Base-by-base conservation (phyloP, 2,329 filamentous ascomycete species). In the Achaetomium macrosporum region DNA sequence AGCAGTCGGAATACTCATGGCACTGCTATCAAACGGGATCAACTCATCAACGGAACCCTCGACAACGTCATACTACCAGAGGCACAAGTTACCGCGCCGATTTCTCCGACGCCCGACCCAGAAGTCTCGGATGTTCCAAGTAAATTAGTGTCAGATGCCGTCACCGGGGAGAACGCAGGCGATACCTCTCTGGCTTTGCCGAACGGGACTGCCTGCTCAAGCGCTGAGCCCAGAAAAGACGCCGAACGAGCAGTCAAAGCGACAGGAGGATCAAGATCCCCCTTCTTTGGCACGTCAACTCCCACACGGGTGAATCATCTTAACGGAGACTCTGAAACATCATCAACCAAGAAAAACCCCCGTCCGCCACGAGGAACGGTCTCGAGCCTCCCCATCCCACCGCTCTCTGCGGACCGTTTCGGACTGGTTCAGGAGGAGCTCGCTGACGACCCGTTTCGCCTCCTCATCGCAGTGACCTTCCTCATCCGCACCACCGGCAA, bases 381-480 rank as follows among this genome's bases (percentile, higher is more conserved):
- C 9, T 80, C 82, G 0, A 72, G 73, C 20, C 73, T 84, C 12
- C 79, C 80, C 2, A 88, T 92, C 58, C 87, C 89, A 0, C 78
- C 83, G 0, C 79, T 90, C 33, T 75, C 77, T 8, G 74, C 79
- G 0, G 65, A 75, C 0, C 68, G 64, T 6, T 96, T 95, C 64
- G 90, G 90, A 0, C 77, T 96, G 2, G 82, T 96, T 36, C 91
- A 96, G 66, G 91, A 96, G 66, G 79, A 84, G 58, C 79, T 95
- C 15, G 82, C 83, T 2, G 69, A 79, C 46, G 78, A 90, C 52
- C 87, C 90, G 0, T 96, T 95, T 67, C 84, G 83, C 58, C 79
- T 96, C 1, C 78, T 96, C 1, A 76, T 96, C 30, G 90, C 87
- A 12, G 84, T 90, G 5, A 90, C 88, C 0, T 91, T 96, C 62